These are phyloP conservation scores for Colletotrichum graminicola DNA, from an alignment of 2,329 filamentous ascomycete genomes.

Conservation along the genomic window DNA sequence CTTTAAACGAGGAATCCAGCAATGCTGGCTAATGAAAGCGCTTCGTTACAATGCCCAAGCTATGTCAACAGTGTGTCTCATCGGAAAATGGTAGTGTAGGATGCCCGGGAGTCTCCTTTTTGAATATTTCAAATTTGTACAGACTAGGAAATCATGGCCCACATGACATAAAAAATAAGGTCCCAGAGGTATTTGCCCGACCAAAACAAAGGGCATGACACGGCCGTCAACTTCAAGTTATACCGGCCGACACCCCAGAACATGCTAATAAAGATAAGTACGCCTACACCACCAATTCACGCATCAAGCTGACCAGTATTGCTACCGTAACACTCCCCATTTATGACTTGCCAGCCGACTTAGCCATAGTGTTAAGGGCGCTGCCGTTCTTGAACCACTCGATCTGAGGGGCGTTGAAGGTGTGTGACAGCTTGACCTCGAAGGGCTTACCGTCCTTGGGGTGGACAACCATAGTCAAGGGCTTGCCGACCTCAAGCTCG, in stretches of 20 bases:
- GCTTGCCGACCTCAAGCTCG: conserved; percentile 91
- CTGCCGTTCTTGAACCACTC: conserved; percentile 99
- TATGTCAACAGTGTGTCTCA: no score
- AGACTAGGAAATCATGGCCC: conserved; percentile 46
- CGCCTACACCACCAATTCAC: conserved; percentile 48
- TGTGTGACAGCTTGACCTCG: conserved; percentile 89
- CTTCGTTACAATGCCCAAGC: neutral
- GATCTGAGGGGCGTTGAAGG: conserved; percentile 97
- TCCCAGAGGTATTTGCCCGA: conserved; percentile 40
- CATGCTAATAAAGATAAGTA: conserved; percentile 46
- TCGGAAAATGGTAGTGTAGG: neutral
- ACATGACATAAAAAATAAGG: conserved; percentile 46
- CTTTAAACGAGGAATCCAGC: no score
- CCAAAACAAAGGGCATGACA: conserved; percentile 36
- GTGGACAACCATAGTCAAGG: conserved; percentile 91
- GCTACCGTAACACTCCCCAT: conserved; percentile 30
- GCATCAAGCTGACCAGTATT: conserved; percentile 28
- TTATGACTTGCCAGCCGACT: conserved; percentile 60
- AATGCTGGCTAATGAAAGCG: neutral
- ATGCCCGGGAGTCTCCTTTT: conserved; percentile 3
- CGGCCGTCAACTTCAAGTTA: conserved; percentile 34
- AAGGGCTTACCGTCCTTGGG: conserved; percentile 84
- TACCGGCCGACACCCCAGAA: conserved; percentile 39
- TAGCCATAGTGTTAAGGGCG: conserved; percentile 98
- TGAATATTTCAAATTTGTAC: conserved; percentile 51